These are phyloP conservation scores for Echinosophora koreensis DNA, from an alignment of 306 rosid genomes.

Conservation along the genomic window DNA sequence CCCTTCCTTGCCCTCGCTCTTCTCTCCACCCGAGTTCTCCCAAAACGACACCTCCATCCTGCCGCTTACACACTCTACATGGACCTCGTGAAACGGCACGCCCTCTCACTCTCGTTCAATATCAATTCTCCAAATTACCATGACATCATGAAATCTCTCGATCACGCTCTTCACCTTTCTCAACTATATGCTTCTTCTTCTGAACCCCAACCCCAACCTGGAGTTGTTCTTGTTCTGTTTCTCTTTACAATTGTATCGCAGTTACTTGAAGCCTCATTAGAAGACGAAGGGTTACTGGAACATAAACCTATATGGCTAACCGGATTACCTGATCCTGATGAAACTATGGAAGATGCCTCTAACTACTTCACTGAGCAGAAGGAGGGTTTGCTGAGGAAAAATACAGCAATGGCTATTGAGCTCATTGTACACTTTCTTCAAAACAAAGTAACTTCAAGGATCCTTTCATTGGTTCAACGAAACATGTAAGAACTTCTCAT, in stretches of 20 bases:
- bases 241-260: constrained; percentile 71
- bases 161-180: constrained; percentile 66
- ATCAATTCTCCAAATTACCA: constrained; percentile 60
- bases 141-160: constrained; percentile 65
- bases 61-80: constrained; percentile 78
- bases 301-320: constrained; percentile 59
- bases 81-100: constrained; percentile 76
- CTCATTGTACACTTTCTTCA: constrained; percentile 72
- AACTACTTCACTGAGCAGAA: constrained; percentile 49
- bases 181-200: constrained; percentile 50
- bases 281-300: constrained; percentile 80
- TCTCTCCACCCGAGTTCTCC: constrained; percentile 73
- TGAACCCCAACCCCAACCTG: constrained; percentile 50
- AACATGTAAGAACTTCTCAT: constrained; percentile 63
- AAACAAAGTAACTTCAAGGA: constrained; percentile 67
- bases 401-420: constrained; percentile 72
- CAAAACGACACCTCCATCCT: constrained; percentile 72
- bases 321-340: constrained; percentile 50
- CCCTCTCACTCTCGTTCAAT: constrained; percentile 62
- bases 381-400: constrained; percentile 59
- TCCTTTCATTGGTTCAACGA: constrained; percentile 72
- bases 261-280: constrained; percentile 82
- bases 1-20: constrained; percentile 74
- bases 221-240: constrained; percentile 74
- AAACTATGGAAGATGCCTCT: constrained; percentile 50